Percentiles rank a stretch among this genome's conserved stretches.
These are phyloP conservation scores for Hippophae rhamnoides DNA, from an alignment of 306 rosid genomes.

Conservation along the genomic window DNA sequence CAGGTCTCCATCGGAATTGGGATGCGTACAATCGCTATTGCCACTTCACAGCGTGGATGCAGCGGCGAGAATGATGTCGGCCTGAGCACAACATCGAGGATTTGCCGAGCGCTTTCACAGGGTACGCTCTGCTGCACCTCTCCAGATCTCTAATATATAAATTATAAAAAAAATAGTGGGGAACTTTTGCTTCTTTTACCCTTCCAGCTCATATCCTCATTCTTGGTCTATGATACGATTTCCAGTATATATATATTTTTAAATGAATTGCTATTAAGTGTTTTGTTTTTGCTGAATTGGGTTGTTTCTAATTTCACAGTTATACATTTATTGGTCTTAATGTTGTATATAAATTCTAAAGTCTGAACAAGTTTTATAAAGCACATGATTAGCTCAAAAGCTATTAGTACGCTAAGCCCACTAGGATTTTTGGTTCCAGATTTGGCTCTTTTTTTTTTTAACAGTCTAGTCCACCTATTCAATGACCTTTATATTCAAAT, in stretches of 20 bases:
- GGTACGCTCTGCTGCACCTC: conserved; percentile 97
- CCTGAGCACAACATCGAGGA: conserved; percentile 60
- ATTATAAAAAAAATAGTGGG: neutral
- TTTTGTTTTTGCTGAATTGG: conserved; percentile 1
- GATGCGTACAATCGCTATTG: conserved; percentile 60
- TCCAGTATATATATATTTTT: neutral
- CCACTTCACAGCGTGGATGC: conserved; percentile 76
- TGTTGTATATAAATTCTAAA: neutral
- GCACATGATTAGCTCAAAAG: neutral
- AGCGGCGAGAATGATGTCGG: conserved; percentile 68
- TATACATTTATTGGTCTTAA: neutral
- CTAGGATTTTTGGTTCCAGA: too few relatives aligned
- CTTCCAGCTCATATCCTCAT: neutral
- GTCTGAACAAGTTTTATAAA: neutral
- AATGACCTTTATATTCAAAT: too few relatives aligned
- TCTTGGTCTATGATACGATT: neutral
- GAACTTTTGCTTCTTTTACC: conserved; percentile 16
- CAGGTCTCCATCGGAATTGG: conserved; percentile 50
- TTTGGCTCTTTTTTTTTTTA: too few relatives aligned
- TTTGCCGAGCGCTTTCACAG: conserved; percentile 77
- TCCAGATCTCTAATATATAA: conserved; percentile 55
- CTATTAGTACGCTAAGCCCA: neutral
- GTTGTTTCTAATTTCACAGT: neutral
- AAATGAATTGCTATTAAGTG: too few relatives aligned
- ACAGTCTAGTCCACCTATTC: too few relatives aligned